These are phyloP conservation scores for Podila clonocystis DNA, from an alignment of 192 early-diverging fungal species.

Conservation along the genomic window DNA sequence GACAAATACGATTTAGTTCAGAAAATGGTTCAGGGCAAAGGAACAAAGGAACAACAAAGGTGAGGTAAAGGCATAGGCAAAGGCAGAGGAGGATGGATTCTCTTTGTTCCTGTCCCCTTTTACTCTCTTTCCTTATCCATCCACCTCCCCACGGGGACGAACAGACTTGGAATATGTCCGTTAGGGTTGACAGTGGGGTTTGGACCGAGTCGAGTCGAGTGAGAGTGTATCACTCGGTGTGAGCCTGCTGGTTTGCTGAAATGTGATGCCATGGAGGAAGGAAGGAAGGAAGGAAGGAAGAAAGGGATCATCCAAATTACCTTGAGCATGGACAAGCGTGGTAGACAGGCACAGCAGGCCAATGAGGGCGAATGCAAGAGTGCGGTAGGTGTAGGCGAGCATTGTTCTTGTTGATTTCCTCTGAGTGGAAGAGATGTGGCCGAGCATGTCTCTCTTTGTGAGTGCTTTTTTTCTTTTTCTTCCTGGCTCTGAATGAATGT, in stretches of 20 bases:
- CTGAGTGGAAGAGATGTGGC: neutral
- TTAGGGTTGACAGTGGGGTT: too few relatives aligned
- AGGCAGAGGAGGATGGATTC: too few relatives aligned
- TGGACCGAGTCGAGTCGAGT: too few relatives aligned
- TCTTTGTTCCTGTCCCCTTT: too few relatives aligned
- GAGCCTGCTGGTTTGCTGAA: too few relatives aligned
- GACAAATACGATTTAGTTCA: neutral
- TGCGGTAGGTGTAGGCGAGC: neutral
- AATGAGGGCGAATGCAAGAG: constrained; percentile 17
- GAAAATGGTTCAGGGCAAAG: neutral
- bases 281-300: too few relatives aligned
- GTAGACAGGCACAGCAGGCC: constrained; percentile 35
- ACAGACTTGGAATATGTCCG: too few relatives aligned
- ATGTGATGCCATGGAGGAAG: too few relatives aligned
- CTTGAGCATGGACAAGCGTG: constrained; percentile 40
- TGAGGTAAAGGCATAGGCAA: neutral
- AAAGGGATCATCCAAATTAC: constrained; percentile 5
- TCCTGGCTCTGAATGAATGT: too few relatives aligned
- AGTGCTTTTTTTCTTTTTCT: too few relatives aligned
- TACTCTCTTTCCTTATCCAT: neutral
- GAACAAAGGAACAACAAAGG: constrained; percentile 8
- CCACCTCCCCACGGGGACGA: too few relatives aligned
- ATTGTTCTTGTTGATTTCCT: constrained; percentile 3
- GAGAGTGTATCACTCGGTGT: too few relatives aligned
- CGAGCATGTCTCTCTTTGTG: neutral